Evolutionary conservation across 805 yeast genomes (phyloP), one percentile per base, ranked within the genome.

Genomic region (Ogataea pignaliae): DNA sequence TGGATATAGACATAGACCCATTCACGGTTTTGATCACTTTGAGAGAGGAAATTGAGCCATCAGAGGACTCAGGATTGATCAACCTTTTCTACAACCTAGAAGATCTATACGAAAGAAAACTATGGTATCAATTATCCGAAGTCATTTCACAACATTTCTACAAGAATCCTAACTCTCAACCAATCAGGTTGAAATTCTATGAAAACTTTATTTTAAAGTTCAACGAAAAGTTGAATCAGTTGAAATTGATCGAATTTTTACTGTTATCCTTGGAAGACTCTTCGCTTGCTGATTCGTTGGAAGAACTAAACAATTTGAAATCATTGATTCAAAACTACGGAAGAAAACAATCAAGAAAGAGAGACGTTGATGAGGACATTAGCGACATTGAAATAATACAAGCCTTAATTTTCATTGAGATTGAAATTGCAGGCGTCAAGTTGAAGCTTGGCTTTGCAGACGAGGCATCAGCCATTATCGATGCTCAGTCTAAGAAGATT

Each of bases 101-200:
- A 59, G 96, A 88, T 56, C 71, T 73, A 45, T 85, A 88, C 67
- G 96, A 89, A 59, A 74, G 96, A 54, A 89, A 88, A 64, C 75
- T 91, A 61, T 93, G 97, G 97, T 95, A 85, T 68, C 98, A 93
- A 70, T 75, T 93, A 60, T 87, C 97, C 2, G 77, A 78, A 48
- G 66, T 78, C 7, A 70, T 93, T 45, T 66, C 68, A 5, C 70
- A 69, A 31, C 75, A 73, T 49, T 76, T 90, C 59, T 91, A 79
- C 68, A 69, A 69, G 36, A 70, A 73, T 44, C 73, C 78, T 9
- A 71, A 70, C 26, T 72, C 85, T 12, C 65, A 63, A 32, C 68
- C 76, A 0, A 65, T 87, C 44, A 78, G 91, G 53, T 63, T 82
- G 54, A 78, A 81, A 50, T 66, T 91, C 42, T 91, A 77, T 64